A percentile compares a stretch with the other conserved stretches of the same genome.
Conservation (phyloP, 1,139 yeast genomes). For the Nakaseomyces bracarensis region DNA sequence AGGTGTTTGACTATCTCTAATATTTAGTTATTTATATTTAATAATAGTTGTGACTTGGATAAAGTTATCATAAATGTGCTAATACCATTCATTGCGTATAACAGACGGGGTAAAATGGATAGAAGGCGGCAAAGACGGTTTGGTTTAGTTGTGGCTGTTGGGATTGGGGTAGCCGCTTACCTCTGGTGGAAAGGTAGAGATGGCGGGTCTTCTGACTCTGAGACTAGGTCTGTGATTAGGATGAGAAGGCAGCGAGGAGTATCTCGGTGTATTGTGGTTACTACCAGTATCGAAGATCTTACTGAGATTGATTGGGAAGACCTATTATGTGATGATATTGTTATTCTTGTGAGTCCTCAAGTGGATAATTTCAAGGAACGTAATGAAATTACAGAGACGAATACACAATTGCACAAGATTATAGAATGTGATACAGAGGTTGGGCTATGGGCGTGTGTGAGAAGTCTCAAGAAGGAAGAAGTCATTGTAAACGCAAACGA, state of each 20-base stretch:
- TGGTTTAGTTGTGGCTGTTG: slow-evolving; percentile 8
- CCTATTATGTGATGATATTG: slow-evolving; percentile 20
- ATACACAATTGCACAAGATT: slow-evolving; percentile 26
- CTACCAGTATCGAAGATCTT: slow-evolving; percentile 12
- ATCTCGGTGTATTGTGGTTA: slow-evolving; percentile 17
- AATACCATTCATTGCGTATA: too few relatives aligned
- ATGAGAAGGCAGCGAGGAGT: neutral
- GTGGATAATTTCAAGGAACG: slow-evolving; percentile 9
- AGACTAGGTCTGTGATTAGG: too few relatives aligned
- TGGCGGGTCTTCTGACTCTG: too few relatives aligned
- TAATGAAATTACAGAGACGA: slow-evolving; percentile 7
- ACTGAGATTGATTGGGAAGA: slow-evolving; percentile 21
- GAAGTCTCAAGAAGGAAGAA: slow-evolving; percentile 33
- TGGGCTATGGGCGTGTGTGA: slow-evolving; percentile 39
- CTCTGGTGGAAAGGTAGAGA: slow-evolving; percentile 1
- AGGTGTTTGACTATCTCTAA: too few relatives aligned
- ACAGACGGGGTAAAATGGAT: neutral
- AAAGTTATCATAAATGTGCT: too few relatives aligned
- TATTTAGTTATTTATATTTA: too few relatives aligned
- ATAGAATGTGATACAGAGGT: slow-evolving; percentile 34
- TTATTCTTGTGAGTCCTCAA: slow-evolving; percentile 20
- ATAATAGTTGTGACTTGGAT: too few relatives aligned
- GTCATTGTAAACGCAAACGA: slow-evolving; percentile 33
- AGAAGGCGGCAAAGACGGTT: slow-evolving; percentile 1
- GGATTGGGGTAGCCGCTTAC: slow-evolving; percentile 9